These are phyloP conservation scores for Sporobolomyces pararoseus DNA, from an alignment of 768 basidiomycete genomes.

Conservation along the genomic window DNA sequence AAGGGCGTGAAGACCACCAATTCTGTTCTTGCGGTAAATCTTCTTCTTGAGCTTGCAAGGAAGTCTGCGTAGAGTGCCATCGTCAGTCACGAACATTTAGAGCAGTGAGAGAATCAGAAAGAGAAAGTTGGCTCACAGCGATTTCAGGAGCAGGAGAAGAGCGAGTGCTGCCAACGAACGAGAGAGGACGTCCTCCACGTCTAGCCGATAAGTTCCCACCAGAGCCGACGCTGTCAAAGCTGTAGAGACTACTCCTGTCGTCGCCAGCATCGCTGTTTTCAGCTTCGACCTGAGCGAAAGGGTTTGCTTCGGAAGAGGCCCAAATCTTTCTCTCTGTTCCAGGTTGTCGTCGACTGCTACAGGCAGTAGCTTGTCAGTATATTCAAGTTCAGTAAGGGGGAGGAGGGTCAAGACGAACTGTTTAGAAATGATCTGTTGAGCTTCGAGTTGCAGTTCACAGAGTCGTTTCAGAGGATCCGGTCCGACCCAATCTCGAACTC, in stretches of 20 bases:
- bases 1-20: constrained; percentile 5
- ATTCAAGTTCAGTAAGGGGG: not conserved
- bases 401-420: not conserved
- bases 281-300: not conserved
- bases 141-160: constrained; percentile 5
- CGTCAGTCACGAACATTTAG: too few relatives aligned
- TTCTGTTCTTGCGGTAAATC: not conserved
- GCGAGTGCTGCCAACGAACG: constrained; percentile 6
- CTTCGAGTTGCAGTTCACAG: constrained; percentile 32
- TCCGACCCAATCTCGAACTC: not conserved
- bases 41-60: too few relatives aligned
- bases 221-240: constrained; percentile 10
- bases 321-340: too few relatives aligned
- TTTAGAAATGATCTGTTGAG: not conserved
- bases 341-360: not conserved
- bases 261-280: not conserved
- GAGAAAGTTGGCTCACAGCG: not conserved
- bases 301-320: too few relatives aligned
- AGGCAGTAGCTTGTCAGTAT: too few relatives aligned
- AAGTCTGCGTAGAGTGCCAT: too few relatives aligned
- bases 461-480: constrained; percentile 31
- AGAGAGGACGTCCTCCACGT: not conserved
- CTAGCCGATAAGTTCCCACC: not conserved
- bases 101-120: not conserved
- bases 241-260: constrained; percentile 6